A percentile compares a stretch with the other conserved stretches of the same genome.
Evolutionary conservation across 176 grass and related monocot species (phyloP).

Genomic region (Hyparrhenia diplandra): DNA sequence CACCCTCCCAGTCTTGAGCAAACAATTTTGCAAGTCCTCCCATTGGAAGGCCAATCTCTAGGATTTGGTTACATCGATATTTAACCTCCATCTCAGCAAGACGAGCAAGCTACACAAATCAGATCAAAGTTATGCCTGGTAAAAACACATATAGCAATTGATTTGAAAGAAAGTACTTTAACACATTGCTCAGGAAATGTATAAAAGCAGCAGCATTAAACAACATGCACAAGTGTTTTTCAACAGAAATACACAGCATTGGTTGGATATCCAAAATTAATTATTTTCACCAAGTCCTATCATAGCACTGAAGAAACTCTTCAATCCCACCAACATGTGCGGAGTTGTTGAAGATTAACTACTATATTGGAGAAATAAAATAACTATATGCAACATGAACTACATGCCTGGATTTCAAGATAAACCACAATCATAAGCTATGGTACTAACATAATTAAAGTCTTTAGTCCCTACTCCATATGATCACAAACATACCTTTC

Average conservation of each 20-base stretch:
- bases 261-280: not conserved
- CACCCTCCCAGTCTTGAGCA: constrained; percentile 96
- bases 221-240: not conserved
- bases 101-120: constrained; percentile 59
- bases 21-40: constrained; percentile 90
- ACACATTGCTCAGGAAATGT: not conserved
- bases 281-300: not conserved
- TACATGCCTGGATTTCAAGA: not conserved
- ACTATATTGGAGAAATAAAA: not conserved
- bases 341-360: not conserved
- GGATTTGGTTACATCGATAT: constrained; percentile 88
- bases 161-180: not conserved
- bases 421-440: constrained; percentile 7
- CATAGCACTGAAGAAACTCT: not conserved
- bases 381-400: not conserved
- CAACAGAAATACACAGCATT: not conserved
- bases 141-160: not conserved
- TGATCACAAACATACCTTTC: constrained; percentile 59
- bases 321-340: not conserved
- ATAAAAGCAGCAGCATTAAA: not conserved
- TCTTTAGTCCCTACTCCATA: not conserved
- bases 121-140: constrained; percentile 21
- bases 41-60: constrained; percentile 79
- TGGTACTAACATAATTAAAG: not conserved
- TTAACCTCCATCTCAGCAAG: constrained; percentile 96